Evolutionary conservation across 306 rosid genomes (phyloP).

Genomic region (Glycyrrhiza uralensis): DNA sequence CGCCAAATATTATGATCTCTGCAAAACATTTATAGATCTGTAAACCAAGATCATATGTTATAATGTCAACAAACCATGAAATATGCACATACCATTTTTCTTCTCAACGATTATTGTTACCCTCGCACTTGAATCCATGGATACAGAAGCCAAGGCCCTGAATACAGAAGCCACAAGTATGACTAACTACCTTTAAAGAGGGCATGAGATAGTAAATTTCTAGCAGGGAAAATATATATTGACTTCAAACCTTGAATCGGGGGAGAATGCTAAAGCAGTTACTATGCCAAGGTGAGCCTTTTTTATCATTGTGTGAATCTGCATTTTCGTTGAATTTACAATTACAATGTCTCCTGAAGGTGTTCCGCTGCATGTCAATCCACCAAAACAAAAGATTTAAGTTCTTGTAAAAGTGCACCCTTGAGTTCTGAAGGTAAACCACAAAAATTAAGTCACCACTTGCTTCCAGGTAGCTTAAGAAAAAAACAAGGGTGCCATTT

Average conservation of each 20-base stretch:
- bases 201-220: conserved; percentile 10
- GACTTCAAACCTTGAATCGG: conserved; percentile 72
- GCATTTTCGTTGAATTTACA: conserved; percentile 63
- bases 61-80: conserved; percentile 12
- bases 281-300: conserved; percentile 87
- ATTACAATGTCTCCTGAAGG: conserved; percentile 67
- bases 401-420: conserved; percentile 15
- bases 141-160: conserved; percentile 85
- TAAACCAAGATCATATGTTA: neutral
- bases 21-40: conserved; percentile 7
- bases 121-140: conserved; percentile 84
- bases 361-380: conserved; percentile 77
- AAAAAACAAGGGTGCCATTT: neutral
- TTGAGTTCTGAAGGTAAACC: neutral
- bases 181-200: neutral
- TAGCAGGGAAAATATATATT: neutral
- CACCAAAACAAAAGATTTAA: conserved; percentile 30
- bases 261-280: conserved; percentile 79
- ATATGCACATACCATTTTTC: conserved; percentile 51
- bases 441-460: conserved; percentile 8
- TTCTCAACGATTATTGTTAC: conserved; percentile 61
- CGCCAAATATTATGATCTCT: neutral
- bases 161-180: conserved; percentile 24
- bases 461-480: neutral
- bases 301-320: conserved; percentile 50